Evolutionary conservation across 495 filamentous ascomycete genomes (phyloP).

Genomic region (Podospora fimiseda): DNA sequence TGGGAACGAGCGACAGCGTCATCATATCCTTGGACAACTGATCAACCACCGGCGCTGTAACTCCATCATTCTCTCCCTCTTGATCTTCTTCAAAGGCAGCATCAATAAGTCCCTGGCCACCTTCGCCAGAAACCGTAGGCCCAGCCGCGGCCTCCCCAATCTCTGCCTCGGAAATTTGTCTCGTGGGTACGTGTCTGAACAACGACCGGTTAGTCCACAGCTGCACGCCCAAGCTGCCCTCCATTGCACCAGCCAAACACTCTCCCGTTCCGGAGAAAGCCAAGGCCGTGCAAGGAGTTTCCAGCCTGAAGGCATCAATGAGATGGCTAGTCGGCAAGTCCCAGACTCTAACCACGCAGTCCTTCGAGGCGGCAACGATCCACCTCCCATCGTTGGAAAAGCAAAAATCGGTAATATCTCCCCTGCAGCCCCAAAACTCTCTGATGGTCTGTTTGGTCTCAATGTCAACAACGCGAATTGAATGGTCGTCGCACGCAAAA

Average conservation of each 20-base stretch:
- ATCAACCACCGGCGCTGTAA: slow-evolving; percentile 51
- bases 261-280: slow-evolving; percentile 87
- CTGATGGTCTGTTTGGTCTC: slow-evolving; percentile 84
- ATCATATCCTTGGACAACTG: slow-evolving; percentile 75
- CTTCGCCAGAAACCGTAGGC: slow-evolving; percentile 79
- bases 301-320: slow-evolving; percentile 77
- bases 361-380: slow-evolving; percentile 84
- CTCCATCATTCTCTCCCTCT: slow-evolving; percentile 37
- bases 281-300: slow-evolving; percentile 69
- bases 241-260: slow-evolving; percentile 81
- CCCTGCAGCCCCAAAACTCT: slow-evolving; percentile 86
- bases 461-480: slow-evolving; percentile 81
- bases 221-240: slow-evolving; percentile 77
- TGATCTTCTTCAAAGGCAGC: slow-evolving; percentile 59
- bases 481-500: slow-evolving; percentile 81
- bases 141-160: slow-evolving; percentile 55
- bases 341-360: slow-evolving; percentile 81
- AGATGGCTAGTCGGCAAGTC: slow-evolving; percentile 93
- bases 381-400: slow-evolving; percentile 93
- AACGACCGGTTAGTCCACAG: slow-evolving; percentile 91
- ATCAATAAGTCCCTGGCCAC: slow-evolving; percentile 57
- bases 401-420: slow-evolving; percentile 73
- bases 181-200: slow-evolving; percentile 79
- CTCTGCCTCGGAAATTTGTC: slow-evolving; percentile 69
- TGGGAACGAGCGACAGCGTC: slow-evolving; percentile 83